Base-by-base conservation (phyloP, 2,329 filamentous ascomycete genomes). In the Fusarium sp. region DNA sequence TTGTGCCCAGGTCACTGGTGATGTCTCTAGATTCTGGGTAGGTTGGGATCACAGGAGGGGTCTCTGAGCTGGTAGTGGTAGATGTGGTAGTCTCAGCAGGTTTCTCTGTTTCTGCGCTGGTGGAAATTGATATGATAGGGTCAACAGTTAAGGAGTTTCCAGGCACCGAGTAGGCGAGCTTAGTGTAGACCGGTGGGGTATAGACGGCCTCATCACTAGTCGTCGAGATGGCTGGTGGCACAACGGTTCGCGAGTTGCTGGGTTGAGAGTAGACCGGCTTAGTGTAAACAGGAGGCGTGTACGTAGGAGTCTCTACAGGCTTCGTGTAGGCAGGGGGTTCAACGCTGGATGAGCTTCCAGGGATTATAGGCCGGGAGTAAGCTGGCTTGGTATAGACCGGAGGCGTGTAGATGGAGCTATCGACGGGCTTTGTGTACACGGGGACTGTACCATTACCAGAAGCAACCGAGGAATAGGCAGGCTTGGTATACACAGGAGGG, bases 261-360 rank as follows among this genome's bases (percentile, higher is more conserved):
- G 62, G 27, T 14, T 18, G 44, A 49, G 19, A 27, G 46, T 64
- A 65, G n/a, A 12, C 44, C 7, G 61, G 41, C 38, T 63, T 64
- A 4, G 57, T 60, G 45, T 73, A 71, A 21, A 49, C 70, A 19
- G 70, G 63, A n/a, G 70, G 60, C 4, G 52, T 66, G n/a, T 70
- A 69, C 25, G 65, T 51, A 5, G 69, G 70, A 16, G 45, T 72
- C 27, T 65, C 63, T 14, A 49, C 41, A 33, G 58, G 45, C 61
- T 67, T 70, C 4, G 70, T 70, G 44, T 73, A 57, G 5, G 52
- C 29, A 16, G 66, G 70, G 3, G 27, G 39, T 12, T 39, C 51
- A 23, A 25, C 19, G 14, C 19, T 59, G 7, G 70, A 70, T 27
- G 70, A 70, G 39, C 73, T 68, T 7, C 60, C 49, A 62, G 65